Percentiles rank a stretch among this genome's conserved stretches.
Evolutionary conservation across 345 rosid genomes (phyloP).

Genomic region (Gynandropsis gynandra): DNA sequence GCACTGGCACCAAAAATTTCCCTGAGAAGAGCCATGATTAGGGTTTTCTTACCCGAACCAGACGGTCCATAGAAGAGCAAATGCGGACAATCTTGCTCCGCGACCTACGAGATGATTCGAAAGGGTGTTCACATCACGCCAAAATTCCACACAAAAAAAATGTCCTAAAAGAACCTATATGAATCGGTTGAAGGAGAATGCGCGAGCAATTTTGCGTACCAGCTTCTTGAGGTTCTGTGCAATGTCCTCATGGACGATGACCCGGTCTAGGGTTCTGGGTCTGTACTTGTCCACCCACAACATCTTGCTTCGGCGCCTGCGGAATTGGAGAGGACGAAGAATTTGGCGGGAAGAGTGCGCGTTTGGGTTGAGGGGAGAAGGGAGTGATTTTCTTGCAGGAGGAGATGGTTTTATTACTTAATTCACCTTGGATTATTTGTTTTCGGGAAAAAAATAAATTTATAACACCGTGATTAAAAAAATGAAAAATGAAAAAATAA

Average conservation of each 20-base stretch:
- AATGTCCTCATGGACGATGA: slow-evolving; percentile 66
- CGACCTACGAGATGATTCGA: slow-evolving; percentile 39
- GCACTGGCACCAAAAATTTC: too few species aligned
- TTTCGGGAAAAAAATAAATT: too few species aligned
- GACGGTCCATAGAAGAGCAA: slow-evolving; percentile 95
- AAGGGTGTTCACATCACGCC: not conserved
- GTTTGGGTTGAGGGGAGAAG: not conserved
- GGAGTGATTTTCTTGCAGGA: too few species aligned
- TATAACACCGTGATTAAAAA: too few species aligned
- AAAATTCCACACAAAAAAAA: not conserved
- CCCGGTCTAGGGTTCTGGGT: slow-evolving; percentile 81
- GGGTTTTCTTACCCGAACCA: slow-evolving; percentile 99
- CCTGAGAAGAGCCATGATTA: too few species aligned
- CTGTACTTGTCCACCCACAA: slow-evolving; percentile 99
- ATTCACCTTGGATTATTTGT: too few species aligned
- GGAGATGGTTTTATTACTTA: too few species aligned
- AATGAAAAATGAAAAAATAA: too few species aligned
- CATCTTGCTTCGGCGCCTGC: slow-evolving; percentile 34
- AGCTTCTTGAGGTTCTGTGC: slow-evolving; percentile 86
- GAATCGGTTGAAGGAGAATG: not conserved
- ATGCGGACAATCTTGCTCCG: slow-evolving; percentile 95
- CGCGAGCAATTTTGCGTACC: slow-evolving; percentile 35
- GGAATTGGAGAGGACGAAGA: not conserved
- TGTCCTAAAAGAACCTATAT: not conserved
- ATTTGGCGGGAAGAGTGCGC: slow-evolving; percentile 23